phyloP scores from a whole-genome alignment of 139 green algal species.

The Picochlorum sp. region DNA sequence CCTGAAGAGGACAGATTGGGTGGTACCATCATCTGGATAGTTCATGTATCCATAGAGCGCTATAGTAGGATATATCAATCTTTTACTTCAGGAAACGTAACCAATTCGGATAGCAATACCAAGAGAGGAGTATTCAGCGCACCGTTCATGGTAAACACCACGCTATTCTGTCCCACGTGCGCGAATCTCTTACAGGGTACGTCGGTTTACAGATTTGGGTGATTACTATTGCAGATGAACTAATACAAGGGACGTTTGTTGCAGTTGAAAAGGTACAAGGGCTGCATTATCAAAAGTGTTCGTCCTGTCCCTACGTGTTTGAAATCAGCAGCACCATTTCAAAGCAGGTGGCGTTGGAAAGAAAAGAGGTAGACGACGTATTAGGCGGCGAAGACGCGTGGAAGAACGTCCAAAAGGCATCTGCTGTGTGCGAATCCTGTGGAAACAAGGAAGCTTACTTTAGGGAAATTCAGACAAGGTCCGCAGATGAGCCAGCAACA shows the following conservation, averaged over 20 bases:
- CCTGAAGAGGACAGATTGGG: no score
- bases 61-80: not conserved
- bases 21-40: no score
- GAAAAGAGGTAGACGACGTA: constrained; percentile 85
- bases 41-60: no score
- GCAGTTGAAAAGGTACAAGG: constrained; percentile 56
- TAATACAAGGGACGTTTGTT: not conserved
- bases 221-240: not conserved
- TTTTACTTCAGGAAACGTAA: not conserved
- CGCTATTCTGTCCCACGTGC: constrained; percentile 74
- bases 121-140: not conserved
- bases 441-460: constrained; percentile 76
- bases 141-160: constrained; percentile 17
- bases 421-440: constrained; percentile 75
- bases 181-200: constrained; percentile 76
- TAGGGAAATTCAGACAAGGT: constrained; percentile 87
- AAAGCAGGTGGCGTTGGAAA: constrained; percentile 44
- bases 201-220: not conserved
- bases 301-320: constrained; percentile 79
- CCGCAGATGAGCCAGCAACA: constrained; percentile 87
- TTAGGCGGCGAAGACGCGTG: constrained; percentile 79
- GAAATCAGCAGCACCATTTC: constrained; percentile 62
- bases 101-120: not conserved
- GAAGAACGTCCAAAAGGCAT: constrained; percentile 79
- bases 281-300: constrained; percentile 65